These are phyloP conservation scores for Lentinula sp. DNA, from an alignment of 768 basidiomycete species.

Conservation along the genomic window DNA sequence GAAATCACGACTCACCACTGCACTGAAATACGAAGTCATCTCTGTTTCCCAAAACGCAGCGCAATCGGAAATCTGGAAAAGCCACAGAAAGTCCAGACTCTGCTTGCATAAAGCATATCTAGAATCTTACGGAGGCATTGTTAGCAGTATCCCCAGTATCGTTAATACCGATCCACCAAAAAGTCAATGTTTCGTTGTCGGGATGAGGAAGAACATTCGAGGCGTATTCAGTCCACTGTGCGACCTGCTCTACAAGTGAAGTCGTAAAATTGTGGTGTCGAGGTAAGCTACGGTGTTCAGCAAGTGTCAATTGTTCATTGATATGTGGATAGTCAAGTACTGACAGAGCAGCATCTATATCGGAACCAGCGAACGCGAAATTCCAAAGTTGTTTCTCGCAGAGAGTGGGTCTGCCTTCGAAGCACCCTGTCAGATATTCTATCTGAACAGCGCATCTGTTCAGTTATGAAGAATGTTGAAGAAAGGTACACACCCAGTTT, in stretches of 20 bases:
- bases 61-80: slow-evolving; percentile 37
- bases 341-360: slow-evolving; percentile 34
- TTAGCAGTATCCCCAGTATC: slow-evolving; percentile 41
- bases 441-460: slow-evolving; percentile 24
- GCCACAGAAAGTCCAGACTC: no score
- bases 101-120: neutral
- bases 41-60: slow-evolving; percentile 43
- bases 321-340: slow-evolving; percentile 7
- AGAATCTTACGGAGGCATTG: slow-evolving; percentile 26
- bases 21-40: slow-evolving; percentile 42
- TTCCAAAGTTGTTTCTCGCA: slow-evolving; percentile 47
- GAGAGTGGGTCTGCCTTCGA: slow-evolving; percentile 32
- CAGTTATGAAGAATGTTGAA: neutral
- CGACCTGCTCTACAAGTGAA: slow-evolving; percentile 41
- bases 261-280: slow-evolving; percentile 42
- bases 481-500: slow-evolving; percentile 34
- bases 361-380: slow-evolving; percentile 50
- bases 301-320: neutral
- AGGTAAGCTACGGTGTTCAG: slow-evolving; percentile 27
- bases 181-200: slow-evolving; percentile 33
- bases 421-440: slow-evolving; percentile 49
- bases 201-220: slow-evolving; percentile 39
- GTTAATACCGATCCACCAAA: slow-evolving; percentile 59
- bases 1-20: slow-evolving; percentile 31
- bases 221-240: slow-evolving; percentile 41